Base-by-base conservation (phyloP, 768 basidiomycete species). In the Suillus spraguei region DNA sequence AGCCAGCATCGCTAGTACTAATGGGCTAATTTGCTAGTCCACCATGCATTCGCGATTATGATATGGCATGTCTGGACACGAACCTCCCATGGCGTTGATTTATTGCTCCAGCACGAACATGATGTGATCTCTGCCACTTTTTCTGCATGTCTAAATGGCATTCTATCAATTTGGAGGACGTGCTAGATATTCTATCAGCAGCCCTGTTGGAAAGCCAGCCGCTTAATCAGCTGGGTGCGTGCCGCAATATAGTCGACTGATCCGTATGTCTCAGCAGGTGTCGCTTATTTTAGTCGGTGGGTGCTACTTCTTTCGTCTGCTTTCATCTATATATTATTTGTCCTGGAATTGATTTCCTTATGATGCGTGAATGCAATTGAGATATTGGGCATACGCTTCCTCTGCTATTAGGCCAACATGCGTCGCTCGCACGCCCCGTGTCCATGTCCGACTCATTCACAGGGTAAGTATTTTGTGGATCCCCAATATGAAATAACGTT, bases 401-500 rank as follows among this genome's bases (percentile, higher is more conserved):
- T 10, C 39, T 17, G 10, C 38, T 33, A 20, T 39, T 7, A 20
- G 56, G 38, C 35, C 28, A 13, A 28, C 24, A 58, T 41, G 56
- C 28, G 24, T 41, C 24, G 9, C 17, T 35, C 32, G 33, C 17
- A 28, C 6, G 56, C 39, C 39, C 28, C 39, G 16, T 28, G 6
- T 38, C 16, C 56, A 42, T 58, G 56, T 16, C 38, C 24, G 38
- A 7, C 53, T 33, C 20, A n/a, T 54, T 54, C 53, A 11, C 24
- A 17, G 9, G 53, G 35, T 55, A 22, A 56, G 36, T 24, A 56
- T 55, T 5, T 32, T 52, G 28, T 10, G 50, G 10, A 36, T 39
- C 16, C 22, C 24, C 8, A 13, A 58, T 39, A 58, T 58, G 56
- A 58, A 39, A 58, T 20, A 39, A 53, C 52, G 22, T 36, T 39